phyloP scores from a whole-genome alignment of 306 rosid genomes.

The Quercus engelmannii region DNA sequence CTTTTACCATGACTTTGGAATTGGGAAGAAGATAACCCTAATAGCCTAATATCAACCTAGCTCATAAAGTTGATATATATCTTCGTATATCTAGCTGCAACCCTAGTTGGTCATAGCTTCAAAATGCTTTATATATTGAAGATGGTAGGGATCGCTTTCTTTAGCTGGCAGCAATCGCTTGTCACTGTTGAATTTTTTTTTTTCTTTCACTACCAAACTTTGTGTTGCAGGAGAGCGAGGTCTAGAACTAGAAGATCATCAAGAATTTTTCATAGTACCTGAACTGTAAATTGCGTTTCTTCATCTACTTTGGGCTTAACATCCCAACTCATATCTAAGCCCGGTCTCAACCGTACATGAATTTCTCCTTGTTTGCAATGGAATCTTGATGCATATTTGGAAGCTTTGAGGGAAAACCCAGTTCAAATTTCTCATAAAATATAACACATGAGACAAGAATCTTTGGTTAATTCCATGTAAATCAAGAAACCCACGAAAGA shows the following conservation, averaged over 20 bases:
- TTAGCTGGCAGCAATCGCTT: neutral
- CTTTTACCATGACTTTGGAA: neutral
- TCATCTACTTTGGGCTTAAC: neutral
- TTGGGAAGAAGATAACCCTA: constrained; percentile 21
- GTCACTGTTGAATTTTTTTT: constrained; percentile 11
- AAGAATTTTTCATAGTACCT: neutral
- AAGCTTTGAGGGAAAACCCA: constrained; percentile 32
- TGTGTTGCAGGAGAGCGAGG: neutral
- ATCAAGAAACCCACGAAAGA: constrained; percentile 17
- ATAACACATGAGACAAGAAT: constrained; percentile 7
- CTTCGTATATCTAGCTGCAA: neutral
- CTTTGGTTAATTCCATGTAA: constrained; percentile 12
- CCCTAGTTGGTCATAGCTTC: constrained; percentile 13
- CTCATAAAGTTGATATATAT: neutral
- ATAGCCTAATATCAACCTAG: too few relatives aligned
- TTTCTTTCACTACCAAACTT: neutral
- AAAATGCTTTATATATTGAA: neutral
- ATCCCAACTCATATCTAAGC: neutral
- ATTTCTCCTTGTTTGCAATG: neutral
- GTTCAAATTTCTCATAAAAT: constrained; percentile 46
- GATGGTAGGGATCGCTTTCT: neutral
- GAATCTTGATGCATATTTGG: neutral
- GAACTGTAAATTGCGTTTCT: constrained; percentile 1
- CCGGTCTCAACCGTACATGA: constrained; percentile 2
- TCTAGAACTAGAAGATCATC: constrained; percentile 17